phyloP scores from a whole-genome alignment of 352 stramenopile genomes.

The Pythium folliculosum region DNA sequence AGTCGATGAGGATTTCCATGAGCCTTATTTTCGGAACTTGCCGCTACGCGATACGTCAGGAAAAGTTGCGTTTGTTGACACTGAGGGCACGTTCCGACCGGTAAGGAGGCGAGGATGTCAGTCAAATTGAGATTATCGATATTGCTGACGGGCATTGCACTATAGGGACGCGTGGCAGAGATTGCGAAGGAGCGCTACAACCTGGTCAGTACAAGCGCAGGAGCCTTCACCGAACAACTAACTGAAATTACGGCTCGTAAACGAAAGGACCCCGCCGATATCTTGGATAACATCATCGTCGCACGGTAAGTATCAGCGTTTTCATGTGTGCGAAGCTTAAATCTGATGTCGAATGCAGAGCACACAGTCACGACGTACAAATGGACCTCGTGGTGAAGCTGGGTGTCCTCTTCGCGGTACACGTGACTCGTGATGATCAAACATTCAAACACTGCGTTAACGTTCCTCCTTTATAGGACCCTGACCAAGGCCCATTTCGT shows the following conservation, averaged over 20 bases:
- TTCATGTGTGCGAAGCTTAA: background rate
- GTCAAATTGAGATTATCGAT: background rate
- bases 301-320: constrained; percentile 47
- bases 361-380: constrained; percentile 86
- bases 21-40: background rate
- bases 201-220: constrained; percentile 34
- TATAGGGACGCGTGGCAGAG: constrained; percentile 72
- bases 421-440: background rate
- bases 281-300: constrained; percentile 95
- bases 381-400: constrained; percentile 88
- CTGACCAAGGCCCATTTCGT: constrained; percentile 49
- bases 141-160: constrained; percentile 1
- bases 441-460: background rate
- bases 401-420: constrained; percentile 69
- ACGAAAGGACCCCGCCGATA: constrained; percentile 74
- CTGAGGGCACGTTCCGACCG: constrained; percentile 92
- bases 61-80: constrained; percentile 90
- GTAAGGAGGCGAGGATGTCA: constrained; percentile 29
- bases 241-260: background rate
- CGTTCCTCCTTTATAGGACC: constrained; percentile 29
- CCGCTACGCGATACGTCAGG: constrained; percentile 30
- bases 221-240: background rate
- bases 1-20: background rate
- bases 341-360: constrained; percentile 34
- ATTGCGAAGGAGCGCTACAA: constrained; percentile 86